These are phyloP conservation scores for Phialophora verrucosa DNA, from an alignment of 2,329 filamentous ascomycete species.

Conservation along the genomic window DNA sequence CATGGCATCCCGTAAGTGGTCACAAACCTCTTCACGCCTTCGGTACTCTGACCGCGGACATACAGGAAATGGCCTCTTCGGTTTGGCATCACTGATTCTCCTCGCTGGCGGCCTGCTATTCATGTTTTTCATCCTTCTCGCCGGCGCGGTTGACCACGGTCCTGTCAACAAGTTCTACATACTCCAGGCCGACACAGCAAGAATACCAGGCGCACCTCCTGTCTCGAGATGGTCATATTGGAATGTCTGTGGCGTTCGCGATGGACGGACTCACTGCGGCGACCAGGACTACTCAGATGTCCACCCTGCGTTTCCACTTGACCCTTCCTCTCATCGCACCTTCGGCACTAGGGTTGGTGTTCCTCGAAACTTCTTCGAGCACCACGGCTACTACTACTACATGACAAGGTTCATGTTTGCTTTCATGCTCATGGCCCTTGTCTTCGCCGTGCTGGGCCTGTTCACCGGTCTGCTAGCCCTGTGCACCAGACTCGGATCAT, in stretches of 20 bases:
- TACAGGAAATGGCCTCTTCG: slow-evolving; percentile 60
- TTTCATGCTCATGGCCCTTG: slow-evolving; percentile 81
- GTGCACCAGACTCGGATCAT: slow-evolving; percentile 59
- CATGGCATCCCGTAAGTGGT: slow-evolving; percentile 44
- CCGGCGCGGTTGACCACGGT: slow-evolving; percentile 59
- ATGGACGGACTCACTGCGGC: slow-evolving; percentile 45
- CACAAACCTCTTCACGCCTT: neutral
- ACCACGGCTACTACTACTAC: slow-evolving; percentile 76
- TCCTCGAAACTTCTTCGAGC: slow-evolving; percentile 60
- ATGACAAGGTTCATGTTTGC: slow-evolving; percentile 92
- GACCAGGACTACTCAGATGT: slow-evolving; percentile 68
- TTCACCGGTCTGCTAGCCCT: slow-evolving; percentile 55
- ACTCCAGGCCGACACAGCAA: slow-evolving; percentile 76
- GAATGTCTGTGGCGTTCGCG: slow-evolving; percentile 72
- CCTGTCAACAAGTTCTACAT: slow-evolving; percentile 82
- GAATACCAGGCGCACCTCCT: slow-evolving; percentile 69
- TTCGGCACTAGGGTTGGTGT: slow-evolving; percentile 63
- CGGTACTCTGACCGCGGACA: slow-evolving; percentile 7
- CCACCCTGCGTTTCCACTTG: slow-evolving; percentile 70
- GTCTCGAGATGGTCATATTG: slow-evolving; percentile 89
- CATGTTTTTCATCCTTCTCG: slow-evolving; percentile 70
- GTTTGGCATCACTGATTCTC: slow-evolving; percentile 64
- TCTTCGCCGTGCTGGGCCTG: slow-evolving; percentile 66
- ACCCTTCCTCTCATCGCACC: slow-evolving; percentile 59
- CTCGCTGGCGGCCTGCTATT: slow-evolving; percentile 67